Evolutionary conservation across 208 protist genomes (phyloP), one percentile per base, ranked within the genome.

Genomic region (Balamuthia mandrillaris): DNA sequence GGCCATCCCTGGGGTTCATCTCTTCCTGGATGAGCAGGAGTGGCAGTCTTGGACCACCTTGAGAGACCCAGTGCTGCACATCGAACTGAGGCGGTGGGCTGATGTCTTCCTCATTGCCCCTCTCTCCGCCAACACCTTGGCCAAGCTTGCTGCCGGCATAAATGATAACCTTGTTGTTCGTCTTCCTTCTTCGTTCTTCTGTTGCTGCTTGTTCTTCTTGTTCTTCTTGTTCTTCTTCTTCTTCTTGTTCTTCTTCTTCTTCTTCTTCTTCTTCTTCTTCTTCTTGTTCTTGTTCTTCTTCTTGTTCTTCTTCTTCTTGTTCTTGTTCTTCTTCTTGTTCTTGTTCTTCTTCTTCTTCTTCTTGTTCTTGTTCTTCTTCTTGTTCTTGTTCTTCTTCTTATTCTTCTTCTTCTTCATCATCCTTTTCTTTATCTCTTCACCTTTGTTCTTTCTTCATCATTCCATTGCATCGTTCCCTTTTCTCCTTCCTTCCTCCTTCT

Each of bases 31-130:
- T 49, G 65, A 39, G 0, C 47, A 81, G n/a, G 82, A 86, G 51
- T 86, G 82, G 82, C 2, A 37, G 14, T 3, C 39, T 21, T 91
- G 79, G 86, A 61, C 47, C 16, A 65, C 56, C 54, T 75, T 52
- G 24, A 63, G 52, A 18, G 84, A 90, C 44, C 74, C 49, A n/a
- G 87, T 91, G 16, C 52, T 90, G 18, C 83, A 90, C 49, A 86
- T 89, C n/a, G 61, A 81, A 29, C 88, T 99, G 58, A 90, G 96
- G 41, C 89, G 93, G 29, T 98, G 97, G 97, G 96, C 96, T 4
- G 95, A 98, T 85, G 41, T 98, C 16, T 89, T 98, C n/a, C 86
- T 98, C 18, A 65, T 41, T 27, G 58, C 33, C 3, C 58, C 33
- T 33, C 39, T 65, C 27, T 24, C 18, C 58, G 27, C 58, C 27